Conservation (phyloP, 2,329 filamentous ascomycete genomes). For the Spiromastix sp. region DNA sequence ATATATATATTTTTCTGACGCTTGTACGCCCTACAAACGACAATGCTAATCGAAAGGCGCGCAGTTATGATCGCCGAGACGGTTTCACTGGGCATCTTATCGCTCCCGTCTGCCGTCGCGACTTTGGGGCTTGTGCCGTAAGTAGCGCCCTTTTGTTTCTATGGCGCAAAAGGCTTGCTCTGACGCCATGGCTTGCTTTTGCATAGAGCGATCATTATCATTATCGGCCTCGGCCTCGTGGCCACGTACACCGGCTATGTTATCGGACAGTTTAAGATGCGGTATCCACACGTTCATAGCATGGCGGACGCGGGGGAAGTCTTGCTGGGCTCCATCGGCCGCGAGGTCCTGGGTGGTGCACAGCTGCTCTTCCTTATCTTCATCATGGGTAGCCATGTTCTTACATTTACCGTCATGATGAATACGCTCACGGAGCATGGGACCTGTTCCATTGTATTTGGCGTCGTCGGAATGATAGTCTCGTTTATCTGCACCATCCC, state of each 20-base stretch:
- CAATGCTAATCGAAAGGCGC: slow-evolving; percentile 4
- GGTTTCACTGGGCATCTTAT: slow-evolving; percentile 47
- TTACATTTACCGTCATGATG: slow-evolving; percentile 61
- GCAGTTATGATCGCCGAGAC: slow-evolving; percentile 50
- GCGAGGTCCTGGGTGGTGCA: slow-evolving; percentile 52
- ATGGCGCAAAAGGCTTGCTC: too few relatives aligned
- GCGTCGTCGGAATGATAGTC: slow-evolving; percentile 47
- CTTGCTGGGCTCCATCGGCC: slow-evolving; percentile 49
- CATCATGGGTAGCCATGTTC: slow-evolving; percentile 59
- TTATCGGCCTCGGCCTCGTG: slow-evolving; percentile 43
- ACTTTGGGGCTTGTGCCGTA: slow-evolving; percentile 43
- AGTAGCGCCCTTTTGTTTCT: slow-evolving; percentile 11
- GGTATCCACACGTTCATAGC: slow-evolving; percentile 49
- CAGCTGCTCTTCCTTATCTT: slow-evolving; percentile 57
- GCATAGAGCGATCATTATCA: slow-evolving; percentile 40
- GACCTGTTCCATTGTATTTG: slow-evolving; percentile 55
- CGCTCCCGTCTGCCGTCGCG: slow-evolving; percentile 43
- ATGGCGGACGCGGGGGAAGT: slow-evolving; percentile 59
- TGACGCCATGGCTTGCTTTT: too few relatives aligned
- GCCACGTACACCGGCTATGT: slow-evolving; percentile 53
- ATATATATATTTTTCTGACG: slow-evolving; percentile 1
- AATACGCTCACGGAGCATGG: slow-evolving; percentile 52
- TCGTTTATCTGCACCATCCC: slow-evolving; percentile 52
- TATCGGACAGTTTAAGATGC: slow-evolving; percentile 48
- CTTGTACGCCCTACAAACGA: slow-evolving; percentile 4